Conservation (phyloP, 805 yeast genomes). For the Millerago galiae region DNA sequence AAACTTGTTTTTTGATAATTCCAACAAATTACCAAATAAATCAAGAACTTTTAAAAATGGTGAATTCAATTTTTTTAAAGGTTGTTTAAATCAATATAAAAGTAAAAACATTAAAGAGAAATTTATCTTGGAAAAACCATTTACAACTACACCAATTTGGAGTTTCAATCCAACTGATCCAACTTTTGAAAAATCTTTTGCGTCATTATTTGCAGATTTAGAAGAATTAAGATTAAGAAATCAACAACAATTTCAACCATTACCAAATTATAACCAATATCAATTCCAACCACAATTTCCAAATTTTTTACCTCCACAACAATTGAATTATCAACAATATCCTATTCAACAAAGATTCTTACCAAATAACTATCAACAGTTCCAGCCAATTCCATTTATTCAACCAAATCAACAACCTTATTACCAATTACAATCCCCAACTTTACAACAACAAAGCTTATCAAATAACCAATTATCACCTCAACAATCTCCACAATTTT, state of each 20-base stretch:
- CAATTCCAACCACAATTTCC: conserved; percentile 5
- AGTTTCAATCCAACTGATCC: conserved; percentile 26
- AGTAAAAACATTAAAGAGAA: conserved; percentile 22
- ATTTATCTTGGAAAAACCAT: conserved; percentile 54
- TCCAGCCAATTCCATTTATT: conserved; percentile 7
- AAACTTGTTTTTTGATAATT: conserved; percentile 15
- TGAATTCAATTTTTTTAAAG: conserved; percentile 24
- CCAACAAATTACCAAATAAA: conserved; percentile 23
- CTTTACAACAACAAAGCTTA: conserved; percentile 2
- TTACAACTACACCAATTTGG: conserved; percentile 77
- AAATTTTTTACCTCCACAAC: conserved; percentile 6
- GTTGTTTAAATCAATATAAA: conserved; percentile 20
- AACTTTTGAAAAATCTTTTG: conserved; percentile 46
- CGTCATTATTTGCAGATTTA: conserved; percentile 40
- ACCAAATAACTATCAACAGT: no score
- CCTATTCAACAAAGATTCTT: conserved; percentile 7
- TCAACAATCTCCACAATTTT: conserved; percentile 10
- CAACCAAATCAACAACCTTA: conserved; percentile 9
- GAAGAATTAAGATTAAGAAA: conserved; percentile 8
- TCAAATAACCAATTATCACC: conserved; percentile 1
- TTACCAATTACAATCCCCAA: conserved; percentile 1
- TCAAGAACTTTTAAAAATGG: conserved; percentile 18
- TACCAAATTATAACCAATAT: not conserved
- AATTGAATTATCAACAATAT: conserved; percentile 6
- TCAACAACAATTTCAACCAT: not conserved